These are phyloP conservation scores for Gaultheria prostrata DNA, from an alignment of 148 eudicot species.

Conservation along the genomic window DNA sequence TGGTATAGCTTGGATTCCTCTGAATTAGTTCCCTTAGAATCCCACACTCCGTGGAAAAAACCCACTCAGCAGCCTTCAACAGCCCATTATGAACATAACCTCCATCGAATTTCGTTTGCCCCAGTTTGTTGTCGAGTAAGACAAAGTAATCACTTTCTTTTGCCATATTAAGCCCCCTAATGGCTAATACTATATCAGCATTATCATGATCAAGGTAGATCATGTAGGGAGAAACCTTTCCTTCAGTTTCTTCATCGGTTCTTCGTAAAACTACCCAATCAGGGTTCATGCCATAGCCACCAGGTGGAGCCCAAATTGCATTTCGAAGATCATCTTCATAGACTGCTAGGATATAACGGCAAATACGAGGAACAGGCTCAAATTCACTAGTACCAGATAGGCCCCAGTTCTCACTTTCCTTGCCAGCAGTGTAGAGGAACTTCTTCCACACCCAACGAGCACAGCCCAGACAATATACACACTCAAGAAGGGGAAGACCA, in stretches of 20 bases:
- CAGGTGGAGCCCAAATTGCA: slow-evolving; percentile 90
- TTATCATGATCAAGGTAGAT: slow-evolving; percentile 79
- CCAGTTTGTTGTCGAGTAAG: slow-evolving; percentile 76
- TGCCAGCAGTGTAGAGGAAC: slow-evolving; percentile 76
- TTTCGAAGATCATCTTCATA: slow-evolving; percentile 84
- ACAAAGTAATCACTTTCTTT: slow-evolving; percentile 76
- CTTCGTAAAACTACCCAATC: slow-evolving; percentile 67
- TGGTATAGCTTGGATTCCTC: slow-evolving; percentile 53
- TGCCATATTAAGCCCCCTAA: slow-evolving; percentile 80
- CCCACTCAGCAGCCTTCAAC: slow-evolving; percentile 76
- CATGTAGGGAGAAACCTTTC: slow-evolving; percentile 73
- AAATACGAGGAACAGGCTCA: slow-evolving; percentile 73
- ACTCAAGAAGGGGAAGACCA: slow-evolving; percentile 76
- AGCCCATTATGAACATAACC: slow-evolving; percentile 95
- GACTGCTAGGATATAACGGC: slow-evolving; percentile 59
- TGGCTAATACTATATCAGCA: slow-evolving; percentile 65
- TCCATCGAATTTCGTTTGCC: slow-evolving; percentile 72
- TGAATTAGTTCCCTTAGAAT: slow-evolving; percentile 59
- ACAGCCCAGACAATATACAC: slow-evolving; percentile 91
- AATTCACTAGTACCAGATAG: slow-evolving; percentile 64
- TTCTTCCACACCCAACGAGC: slow-evolving; percentile 91
- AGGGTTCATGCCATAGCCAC: slow-evolving; percentile 79
- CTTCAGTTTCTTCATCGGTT: slow-evolving; percentile 54
- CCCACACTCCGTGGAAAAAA: slow-evolving; percentile 62
- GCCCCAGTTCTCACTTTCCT: slow-evolving; percentile 88